Evolutionary conservation across 2,329 filamentous ascomycete species (phyloP), one percentile per base, ranked within the genome.

Genomic region (Intubia oerlemansii): DNA sequence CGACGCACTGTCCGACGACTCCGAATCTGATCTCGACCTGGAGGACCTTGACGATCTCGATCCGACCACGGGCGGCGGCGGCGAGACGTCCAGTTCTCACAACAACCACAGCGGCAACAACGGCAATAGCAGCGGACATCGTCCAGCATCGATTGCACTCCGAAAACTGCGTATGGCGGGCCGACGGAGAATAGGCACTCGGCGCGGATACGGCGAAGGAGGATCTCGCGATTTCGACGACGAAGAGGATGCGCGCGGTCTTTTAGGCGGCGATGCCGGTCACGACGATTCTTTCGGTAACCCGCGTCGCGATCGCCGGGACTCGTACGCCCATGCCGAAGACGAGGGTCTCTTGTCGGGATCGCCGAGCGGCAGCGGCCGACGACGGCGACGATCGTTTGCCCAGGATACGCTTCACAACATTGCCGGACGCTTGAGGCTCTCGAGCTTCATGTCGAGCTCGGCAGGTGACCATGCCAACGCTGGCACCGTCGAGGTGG

Each of bases 31-130:
- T 46, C 66, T 74, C 40, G 73, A 79, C 37, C 59, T 88, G 42
- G 75, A n/a, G n/a, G n/a, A 84, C 42, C 62, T 81, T 40, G 64
- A 80, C 43, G 79, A 85, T 56, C 69, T 88, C 39, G 77, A 84
- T 45, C 76, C 78, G 31, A 45, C 42, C 45, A 40, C 42, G 48
- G 39, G 36, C 44, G 13, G 24, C 38, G 34, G 35, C 38, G 34
- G 28, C 40, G 43, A 28, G 41, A 42, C 18, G 12, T 13, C 12
- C 9, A 23, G 25, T 17, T 16, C 22, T 12, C 11, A 16, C 15
- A 14, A 11, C 13, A 15, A n/a, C 10, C 21, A 10, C 18, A n/a
- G 13, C 18, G 17, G 10, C 18, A 15, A 8, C 26, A 21, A 6
- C 13, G 16, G 10, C 14, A 17, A 13, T 14, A 15, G 10, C 6